Evolutionary conservation across 306 rosid species (phyloP), one percentile per base, ranked within the genome.

Genomic region (Cucumis sativus): DNA sequence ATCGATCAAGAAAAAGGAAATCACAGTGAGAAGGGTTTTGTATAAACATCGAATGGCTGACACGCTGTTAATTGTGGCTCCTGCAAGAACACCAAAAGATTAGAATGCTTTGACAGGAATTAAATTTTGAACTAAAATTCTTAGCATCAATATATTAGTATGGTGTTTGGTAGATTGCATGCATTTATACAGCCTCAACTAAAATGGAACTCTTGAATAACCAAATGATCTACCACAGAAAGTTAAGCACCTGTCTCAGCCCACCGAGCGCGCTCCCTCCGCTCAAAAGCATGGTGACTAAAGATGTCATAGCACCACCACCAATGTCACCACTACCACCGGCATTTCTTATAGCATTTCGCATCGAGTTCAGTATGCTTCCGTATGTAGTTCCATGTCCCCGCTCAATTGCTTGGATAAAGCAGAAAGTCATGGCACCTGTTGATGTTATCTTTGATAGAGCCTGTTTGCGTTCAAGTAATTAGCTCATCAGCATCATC

Each of bases 391-490:
- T 49, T 18, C 88, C 97, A 7, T 91, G 91, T 71, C 97, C 99
- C 33, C 83, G 92, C 86, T 92, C 99, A 5, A 95, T 79, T 5
- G 99, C 98, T 85, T 92, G 97, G 84, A 95, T 92, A 88, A 95
- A 95, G 88, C 96, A 91, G 84, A 74, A 95, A 18, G 99, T 95
- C 98, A 95, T 92, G 76, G 98, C 99, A 62, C 99, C 99, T 62
- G 99, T 95, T 71, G 99, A 95, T 37, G 98, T 91, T 64, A 95
- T 86, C 89, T 74, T 96, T 20, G 98, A 96, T 20, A 96, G 83
- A 76, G 99, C 99, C 99, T 95, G 93, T 87, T 77, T 69, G 76
- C 59, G 54, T 30, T 40, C 17, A 73, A 73, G 63, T 73, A 60
- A 68, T 41, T 72, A 78, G 74, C 72, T 68, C 74, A 77, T 68